phyloP scores from a whole-genome alignment of 2,329 filamentous ascomycete genomes.

The Fusarium avenaceum region DNA sequence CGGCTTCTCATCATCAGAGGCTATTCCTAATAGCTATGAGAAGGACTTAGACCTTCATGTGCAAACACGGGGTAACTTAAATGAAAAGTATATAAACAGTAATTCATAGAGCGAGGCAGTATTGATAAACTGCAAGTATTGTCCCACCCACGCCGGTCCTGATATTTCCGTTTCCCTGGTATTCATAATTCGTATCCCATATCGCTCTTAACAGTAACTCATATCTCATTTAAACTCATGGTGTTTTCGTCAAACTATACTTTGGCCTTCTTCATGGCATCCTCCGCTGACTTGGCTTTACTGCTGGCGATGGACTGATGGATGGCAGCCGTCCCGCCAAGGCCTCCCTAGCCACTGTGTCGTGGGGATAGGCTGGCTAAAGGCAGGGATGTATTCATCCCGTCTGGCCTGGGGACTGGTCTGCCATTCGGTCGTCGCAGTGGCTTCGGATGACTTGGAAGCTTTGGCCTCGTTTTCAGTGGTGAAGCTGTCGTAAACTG shows the following conservation, averaged over 20 bases:
- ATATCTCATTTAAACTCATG: neutral
- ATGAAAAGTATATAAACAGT: too few relatives aligned
- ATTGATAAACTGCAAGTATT: neutral
- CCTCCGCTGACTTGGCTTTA: neutral
- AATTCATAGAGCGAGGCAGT: neutral
- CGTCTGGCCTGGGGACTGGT: neutral
- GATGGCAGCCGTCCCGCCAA: neutral
- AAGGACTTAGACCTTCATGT: neutral
- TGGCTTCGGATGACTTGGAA: neutral
- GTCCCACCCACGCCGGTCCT: neutral
- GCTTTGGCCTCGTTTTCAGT: neutral
- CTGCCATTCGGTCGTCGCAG: neutral
- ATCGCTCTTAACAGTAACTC: neutral
- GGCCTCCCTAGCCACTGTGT: neutral
- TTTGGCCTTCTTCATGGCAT: neutral
- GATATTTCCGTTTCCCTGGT: neutral
- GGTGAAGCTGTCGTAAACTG: neutral
- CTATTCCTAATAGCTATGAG: too few relatives aligned
- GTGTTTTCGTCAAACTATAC: neutral
- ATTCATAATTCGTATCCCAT: neutral
- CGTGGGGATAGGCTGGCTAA: neutral
- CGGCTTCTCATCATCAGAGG: too few relatives aligned
- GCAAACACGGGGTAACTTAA: too few relatives aligned
- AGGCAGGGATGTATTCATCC: neutral
- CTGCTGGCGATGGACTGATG: neutral